Evolutionary conservation across 208 protist genomes (phyloP), one percentile per base, ranked within the genome.

Genomic region (Acanthamoeba culbertsoni): DNA sequence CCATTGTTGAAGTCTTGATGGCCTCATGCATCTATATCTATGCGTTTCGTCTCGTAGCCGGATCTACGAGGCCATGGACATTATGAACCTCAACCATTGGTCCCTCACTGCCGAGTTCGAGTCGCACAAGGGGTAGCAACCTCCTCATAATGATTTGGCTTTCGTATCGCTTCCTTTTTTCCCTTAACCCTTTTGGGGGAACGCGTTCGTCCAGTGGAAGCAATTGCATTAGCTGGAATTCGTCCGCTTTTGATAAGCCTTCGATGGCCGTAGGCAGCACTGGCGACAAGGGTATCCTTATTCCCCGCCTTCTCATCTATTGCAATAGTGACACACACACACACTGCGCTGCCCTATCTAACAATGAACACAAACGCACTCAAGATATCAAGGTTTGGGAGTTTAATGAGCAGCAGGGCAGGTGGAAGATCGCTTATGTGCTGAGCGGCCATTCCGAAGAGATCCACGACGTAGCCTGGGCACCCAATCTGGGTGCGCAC

Each of bases 31-130:
- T 82, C 20, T 0, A 18, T 82, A 7, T 20, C 26, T 0, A 45
- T 10, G 31, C 31, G 33, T 0, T 18, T 82, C 3, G 37, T n/a
- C 8, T n/a, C 5, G 94, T 31, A 93, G 98, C 35, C 86, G 97
- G 35, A 96, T 98, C 6, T 97, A 98, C 82, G 96, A 98, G 93
- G 97, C 97, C 26, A 93, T 95, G 35, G 97, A 98, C 88, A 92
- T 98, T 40, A 96, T 96, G 94, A 97, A 97, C 62, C 93, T 98
- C 16, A 75, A 94, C 43, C 91, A 96, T 31, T 98, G 97, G 97
- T 89, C 79, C 5, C 55, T 89, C 51, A 89, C 79, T 12, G 62
- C 86, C 53, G 93, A 96, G 37, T 96, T 97, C 93, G 94, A 97
- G 75, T 65, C 93, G 23, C 93, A 93, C 63, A 96, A 96, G 82